Conservation (phyloP, 345 rosid genomes). For the Trapa bicornis region DNA sequence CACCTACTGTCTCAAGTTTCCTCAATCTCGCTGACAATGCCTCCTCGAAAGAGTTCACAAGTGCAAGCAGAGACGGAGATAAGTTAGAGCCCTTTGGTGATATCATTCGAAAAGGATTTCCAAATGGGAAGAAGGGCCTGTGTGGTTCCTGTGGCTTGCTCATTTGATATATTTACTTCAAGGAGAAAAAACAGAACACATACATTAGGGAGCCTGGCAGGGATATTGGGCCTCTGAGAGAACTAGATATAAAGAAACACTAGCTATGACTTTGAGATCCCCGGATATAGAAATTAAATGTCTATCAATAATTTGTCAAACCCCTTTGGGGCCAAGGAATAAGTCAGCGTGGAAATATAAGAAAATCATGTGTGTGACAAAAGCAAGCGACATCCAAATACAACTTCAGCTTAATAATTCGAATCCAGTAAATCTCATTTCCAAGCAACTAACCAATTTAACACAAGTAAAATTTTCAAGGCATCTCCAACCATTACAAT, state of each 20-base stretch:
- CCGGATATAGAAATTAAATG: no score
- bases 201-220: background rate
- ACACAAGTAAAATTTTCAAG: no score
- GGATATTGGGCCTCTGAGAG: background rate
- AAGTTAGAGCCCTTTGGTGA: slow-evolving; percentile 65
- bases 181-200: background rate
- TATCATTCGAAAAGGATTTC: slow-evolving; percentile 71
- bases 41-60: slow-evolving; percentile 48
- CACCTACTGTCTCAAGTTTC: slow-evolving; percentile 43
- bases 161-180: slow-evolving; percentile 48
- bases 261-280: background rate
- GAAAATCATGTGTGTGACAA: background rate
- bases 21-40: slow-evolving; percentile 49
- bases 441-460: no score
- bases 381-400: no score
- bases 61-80: slow-evolving; percentile 37
- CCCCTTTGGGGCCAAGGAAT: no score
- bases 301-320: no score
- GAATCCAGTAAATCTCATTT: no score
- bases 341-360: no score
- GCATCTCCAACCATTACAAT: no score
- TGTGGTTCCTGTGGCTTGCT: slow-evolving; percentile 68
- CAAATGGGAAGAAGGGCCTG: slow-evolving; percentile 64
- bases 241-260: background rate
- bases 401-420: no score